Evolutionary conservation across 2,329 filamentous ascomycete genomes (phyloP), one percentile per base, ranked within the genome.

Genomic region (Diaporthe sp.): DNA sequence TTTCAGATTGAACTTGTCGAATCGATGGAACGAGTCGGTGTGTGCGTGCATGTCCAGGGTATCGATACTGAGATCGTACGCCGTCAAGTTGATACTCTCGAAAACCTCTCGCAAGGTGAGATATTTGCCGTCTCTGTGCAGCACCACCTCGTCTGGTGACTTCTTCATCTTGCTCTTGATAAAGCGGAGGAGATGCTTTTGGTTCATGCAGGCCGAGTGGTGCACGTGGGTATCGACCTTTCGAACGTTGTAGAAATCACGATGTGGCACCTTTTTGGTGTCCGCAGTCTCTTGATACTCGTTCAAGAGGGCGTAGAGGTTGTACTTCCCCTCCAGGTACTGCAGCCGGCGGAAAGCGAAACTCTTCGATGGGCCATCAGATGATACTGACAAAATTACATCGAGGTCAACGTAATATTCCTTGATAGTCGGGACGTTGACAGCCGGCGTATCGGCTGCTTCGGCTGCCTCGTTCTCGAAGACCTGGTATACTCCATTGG

Each of bases 151-250:
- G 80, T 98, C 94, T 0, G 96, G 95, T 25, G 91, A 97, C 84
- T 98, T 99, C 89, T 98, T 98, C 95, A 99, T 98, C 86, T 99
- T 99, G 85, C 95, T 98, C 85, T 99, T 99, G 87, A 99, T 99
- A 84, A 99, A 99, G 71, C 97, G 94, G 75, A 99, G 87, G 73
- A 99, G 86, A 88, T 99, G 97, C 85, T 99, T 99, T 84, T 99
- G 97, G 81, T 99, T 99, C 97, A 99, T 99, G 83, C 97, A 99
- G 32, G 97, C 97, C 22, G 97, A 99, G 83, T 99, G 97, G 82
- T 99, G 97, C 79, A 99, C 97, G 88, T 99, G 97, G 12, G 97
- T 99, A 81, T 99, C 97, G 68, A 99, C 97, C 83, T 99, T 99
- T 81, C 97, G 91, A 65, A 99, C 97, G 81, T 99, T 99, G 87